Conservation (phyloP, 1,284 basidiomycete species). For the Stereum hirsutum region DNA sequence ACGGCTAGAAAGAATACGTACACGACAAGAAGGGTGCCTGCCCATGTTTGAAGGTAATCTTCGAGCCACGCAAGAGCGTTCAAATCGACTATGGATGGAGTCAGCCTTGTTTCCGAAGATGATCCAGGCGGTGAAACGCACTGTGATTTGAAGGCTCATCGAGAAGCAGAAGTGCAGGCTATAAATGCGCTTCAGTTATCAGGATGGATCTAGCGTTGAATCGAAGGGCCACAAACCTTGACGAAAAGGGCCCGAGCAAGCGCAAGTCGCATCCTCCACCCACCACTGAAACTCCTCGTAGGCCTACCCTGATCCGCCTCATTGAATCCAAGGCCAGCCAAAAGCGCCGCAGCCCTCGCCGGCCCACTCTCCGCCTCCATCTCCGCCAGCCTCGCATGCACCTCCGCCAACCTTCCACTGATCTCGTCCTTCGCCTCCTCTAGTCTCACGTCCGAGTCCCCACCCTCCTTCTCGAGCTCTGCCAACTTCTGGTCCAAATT, state of each 20-base stretch:
- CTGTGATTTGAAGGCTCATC: conserved; percentile 99
- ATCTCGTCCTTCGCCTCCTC: conserved; percentile 84
- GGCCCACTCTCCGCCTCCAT: conserved; percentile 99
- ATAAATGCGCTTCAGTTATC: conserved; percentile 6
- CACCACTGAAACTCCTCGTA: conserved; percentile 92
- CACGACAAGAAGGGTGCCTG: conserved; percentile 92
- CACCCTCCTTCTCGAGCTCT: conserved; percentile 49
- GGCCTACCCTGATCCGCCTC: conserved; percentile 80
- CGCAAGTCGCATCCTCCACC: conserved; percentile 89
- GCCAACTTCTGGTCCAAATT: conserved; percentile 65
- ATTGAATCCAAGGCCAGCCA: conserved; percentile 92
- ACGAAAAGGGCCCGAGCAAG: conserved; percentile 89
- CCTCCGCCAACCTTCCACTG: conserved; percentile 79
- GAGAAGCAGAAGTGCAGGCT: conserved; percentile 76
- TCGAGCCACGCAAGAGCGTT: conserved; percentile 85
- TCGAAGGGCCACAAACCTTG: conserved; percentile 45
- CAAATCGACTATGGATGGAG: conserved; percentile 47
- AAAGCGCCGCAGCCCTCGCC: conserved; percentile 80
- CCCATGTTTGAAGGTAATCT: conserved; percentile 97
- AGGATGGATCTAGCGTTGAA: conserved; percentile 1
- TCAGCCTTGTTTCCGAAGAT: conserved; percentile 2
- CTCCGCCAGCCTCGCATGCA: conserved; percentile 86
- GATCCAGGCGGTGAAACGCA: conserved; percentile 30
- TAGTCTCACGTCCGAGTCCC: conserved; percentile 69
- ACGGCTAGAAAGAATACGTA: conserved; percentile 26